Percentiles rank a stretch among this genome's conserved stretches.
phyloP scores from a whole-genome alignment of 495 filamentous ascomycete genomes.

The Xylaria nigripes region DNA sequence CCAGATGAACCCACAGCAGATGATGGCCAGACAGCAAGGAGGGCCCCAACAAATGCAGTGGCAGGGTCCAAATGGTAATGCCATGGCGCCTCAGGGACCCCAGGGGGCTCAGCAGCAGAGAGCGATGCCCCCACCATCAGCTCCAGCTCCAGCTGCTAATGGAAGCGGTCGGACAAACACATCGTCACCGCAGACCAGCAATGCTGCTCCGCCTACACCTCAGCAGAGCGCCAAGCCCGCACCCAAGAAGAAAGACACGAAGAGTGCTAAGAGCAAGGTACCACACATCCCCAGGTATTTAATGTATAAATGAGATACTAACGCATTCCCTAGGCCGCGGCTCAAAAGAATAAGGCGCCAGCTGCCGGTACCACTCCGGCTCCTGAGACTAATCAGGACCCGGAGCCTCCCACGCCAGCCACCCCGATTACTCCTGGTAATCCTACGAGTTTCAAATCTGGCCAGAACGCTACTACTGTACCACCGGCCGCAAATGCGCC shows the following conservation, averaged over 20 bases:
- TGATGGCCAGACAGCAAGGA: conserved; percentile 32
- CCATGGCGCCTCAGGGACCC: conserved; percentile 53
- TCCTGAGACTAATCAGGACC: conserved; percentile 60
- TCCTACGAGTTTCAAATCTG: conserved; percentile 53
- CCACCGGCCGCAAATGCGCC: conserved; percentile 39
- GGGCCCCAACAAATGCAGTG: conserved; percentile 39
- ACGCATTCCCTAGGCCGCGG: conserved; percentile 40
- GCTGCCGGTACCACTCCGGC: conserved; percentile 65
- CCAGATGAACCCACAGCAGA: conserved; percentile 54
- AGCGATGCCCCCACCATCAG: conserved; percentile 84
- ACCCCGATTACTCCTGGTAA: conserved; percentile 85
- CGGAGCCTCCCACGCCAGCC: conserved; percentile 69
- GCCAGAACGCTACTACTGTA: conserved; percentile 41
- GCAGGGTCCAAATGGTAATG: conserved; percentile 56
- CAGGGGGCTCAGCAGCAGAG: conserved; percentile 66
- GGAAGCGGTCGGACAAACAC: conserved; percentile 53
- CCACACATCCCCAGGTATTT: conserved; percentile 21
- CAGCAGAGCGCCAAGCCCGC: conserved; percentile 66
- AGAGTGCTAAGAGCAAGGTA: conserved; percentile 70
- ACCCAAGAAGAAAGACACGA: conserved; percentile 78
- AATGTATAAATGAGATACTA: conserved; percentile 26
- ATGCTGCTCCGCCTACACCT: conserved; percentile 80
- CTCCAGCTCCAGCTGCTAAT: conserved; percentile 53
- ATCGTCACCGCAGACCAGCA: conserved; percentile 67
- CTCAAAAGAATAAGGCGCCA: conserved; percentile 70